These are phyloP conservation scores for Acanthamoeba rhysodes DNA, from an alignment of 208 protist genomes.

Conservation along the genomic window DNA sequence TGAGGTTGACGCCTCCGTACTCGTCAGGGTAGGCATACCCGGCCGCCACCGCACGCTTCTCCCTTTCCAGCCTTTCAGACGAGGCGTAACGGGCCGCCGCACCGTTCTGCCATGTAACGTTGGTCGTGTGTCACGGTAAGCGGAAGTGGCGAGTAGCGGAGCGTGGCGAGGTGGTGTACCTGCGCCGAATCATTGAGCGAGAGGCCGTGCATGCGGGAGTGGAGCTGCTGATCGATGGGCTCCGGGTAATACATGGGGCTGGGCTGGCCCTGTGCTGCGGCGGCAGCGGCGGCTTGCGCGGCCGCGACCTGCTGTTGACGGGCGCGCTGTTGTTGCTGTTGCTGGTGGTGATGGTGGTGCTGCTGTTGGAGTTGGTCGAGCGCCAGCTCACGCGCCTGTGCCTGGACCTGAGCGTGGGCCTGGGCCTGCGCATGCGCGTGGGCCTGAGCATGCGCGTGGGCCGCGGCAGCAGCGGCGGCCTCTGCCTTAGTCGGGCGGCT, in stretches of 20 bases:
- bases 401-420: not conserved
- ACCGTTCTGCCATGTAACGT: not conserved
- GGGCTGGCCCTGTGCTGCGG: not conserved
- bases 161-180: not conserved
- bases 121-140: too few species aligned
- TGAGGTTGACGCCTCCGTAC: not conserved
- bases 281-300: not conserved
- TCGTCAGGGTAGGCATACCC: not conserved
- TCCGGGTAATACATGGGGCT: constrained; percentile 58
- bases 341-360: constrained; percentile 19
- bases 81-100: not conserved
- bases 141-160: too few species aligned
- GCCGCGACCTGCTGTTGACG: not conserved
- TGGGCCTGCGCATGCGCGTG: not conserved
- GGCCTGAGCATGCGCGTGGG: not conserved
- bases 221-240: constrained; percentile 17
- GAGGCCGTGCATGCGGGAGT: constrained; percentile 51
- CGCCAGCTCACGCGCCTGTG: constrained; percentile 2
- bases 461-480: not conserved
- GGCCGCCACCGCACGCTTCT: not conserved
- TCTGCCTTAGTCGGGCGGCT: constrained; percentile 30
- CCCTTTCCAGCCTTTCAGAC: not conserved
- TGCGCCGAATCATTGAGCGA: not conserved
- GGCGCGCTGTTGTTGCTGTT: not conserved
- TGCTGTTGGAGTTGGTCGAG: constrained; percentile 29